phyloP scores from a whole-genome alignment of 257 asterid species.

The Rhazya stricta region DNA sequence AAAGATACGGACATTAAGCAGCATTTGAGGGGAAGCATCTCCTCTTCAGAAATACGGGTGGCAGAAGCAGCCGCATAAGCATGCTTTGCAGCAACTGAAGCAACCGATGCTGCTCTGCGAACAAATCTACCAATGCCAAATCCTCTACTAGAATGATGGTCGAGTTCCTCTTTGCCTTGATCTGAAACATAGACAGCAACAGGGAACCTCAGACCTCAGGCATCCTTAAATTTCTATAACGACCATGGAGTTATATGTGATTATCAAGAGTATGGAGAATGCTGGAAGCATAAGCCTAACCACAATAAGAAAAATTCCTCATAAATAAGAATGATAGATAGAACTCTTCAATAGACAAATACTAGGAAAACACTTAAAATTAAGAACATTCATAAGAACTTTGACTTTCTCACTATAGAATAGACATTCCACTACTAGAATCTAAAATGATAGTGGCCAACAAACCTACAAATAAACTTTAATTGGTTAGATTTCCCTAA shows the following conservation, averaged over 20 bases:
- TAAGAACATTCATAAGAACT: background rate
- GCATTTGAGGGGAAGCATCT: slow-evolving; percentile 93
- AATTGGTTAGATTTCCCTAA: background rate
- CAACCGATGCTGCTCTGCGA: slow-evolving; percentile 84
- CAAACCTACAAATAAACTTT: background rate
- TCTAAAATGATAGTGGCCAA: background rate
- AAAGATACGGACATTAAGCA: slow-evolving; percentile 90
- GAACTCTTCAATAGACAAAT: background rate
- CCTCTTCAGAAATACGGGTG: slow-evolving; percentile 59
- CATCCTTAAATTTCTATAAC: background rate
- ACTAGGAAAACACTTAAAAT: background rate
- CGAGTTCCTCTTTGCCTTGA: slow-evolving; percentile 72
- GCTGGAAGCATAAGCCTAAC: background rate
- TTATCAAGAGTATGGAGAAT: background rate
- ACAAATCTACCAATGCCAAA: slow-evolving; percentile 62
- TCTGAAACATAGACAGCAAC: slow-evolving; percentile 39
- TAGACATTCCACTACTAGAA: background rate
- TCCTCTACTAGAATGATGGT: slow-evolving; percentile 55
- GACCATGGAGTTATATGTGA: background rate
- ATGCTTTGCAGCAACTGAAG: slow-evolving; percentile 90
- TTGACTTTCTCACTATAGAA: background rate
- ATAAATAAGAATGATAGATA: background rate
- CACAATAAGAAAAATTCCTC: background rate
- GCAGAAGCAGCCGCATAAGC: slow-evolving; percentile 96
- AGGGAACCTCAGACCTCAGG: background rate